Base-by-base conservation (phyloP, 352 stramenopile genomes). In the Phytophthora parvispora region DNA sequence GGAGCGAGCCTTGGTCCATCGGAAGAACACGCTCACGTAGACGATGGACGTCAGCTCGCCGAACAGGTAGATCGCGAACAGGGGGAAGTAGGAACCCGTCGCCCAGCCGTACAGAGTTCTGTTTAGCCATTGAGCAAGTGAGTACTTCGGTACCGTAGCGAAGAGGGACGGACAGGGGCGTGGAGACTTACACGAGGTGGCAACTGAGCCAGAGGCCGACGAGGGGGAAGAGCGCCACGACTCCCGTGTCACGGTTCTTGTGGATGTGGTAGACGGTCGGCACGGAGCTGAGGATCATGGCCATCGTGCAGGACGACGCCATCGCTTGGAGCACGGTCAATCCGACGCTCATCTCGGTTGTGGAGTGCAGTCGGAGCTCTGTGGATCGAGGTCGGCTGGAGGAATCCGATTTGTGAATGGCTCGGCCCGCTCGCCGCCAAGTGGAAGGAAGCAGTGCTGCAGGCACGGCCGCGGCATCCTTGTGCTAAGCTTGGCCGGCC, bases 121-220 rank as follows among this genome's bases (percentile, higher is more conserved):
- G 53, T 18, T 9, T 10, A 20, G n/a, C 9, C 40, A 27, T 43
- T 22, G 7, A 69, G 20, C 2, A 12, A 58, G 45, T 51, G 12
- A 51, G 53, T 61, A 13, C 34, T 50, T 34, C 20, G 9, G 40
- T 42, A 18, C 15, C 10, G 15, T 15, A 42, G 24, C 42, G 36
- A 50, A 22, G 6, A 16, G 20, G 28, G 9, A 15, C 36, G n/a
- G 36, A 10, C 9, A 43, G 36, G n/a, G 27, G 18, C 8, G 29
- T 36, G 3, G 20, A 60, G 32, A 59, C 64, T 52, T 70, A 76
- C 75, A 78, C 65, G 4, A 77, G 51, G 38, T 81, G 72, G 9
- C 72, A 80, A 25, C 55, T 78, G 13, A 78, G 38, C 61, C 73
- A 78, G 45, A 84, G 66, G 7, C 70, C 67, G 8, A 80, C 59